Conservation (phyloP, 2,329 filamentous ascomycete genomes). For the Trichophyton mentagrophytes region DNA sequence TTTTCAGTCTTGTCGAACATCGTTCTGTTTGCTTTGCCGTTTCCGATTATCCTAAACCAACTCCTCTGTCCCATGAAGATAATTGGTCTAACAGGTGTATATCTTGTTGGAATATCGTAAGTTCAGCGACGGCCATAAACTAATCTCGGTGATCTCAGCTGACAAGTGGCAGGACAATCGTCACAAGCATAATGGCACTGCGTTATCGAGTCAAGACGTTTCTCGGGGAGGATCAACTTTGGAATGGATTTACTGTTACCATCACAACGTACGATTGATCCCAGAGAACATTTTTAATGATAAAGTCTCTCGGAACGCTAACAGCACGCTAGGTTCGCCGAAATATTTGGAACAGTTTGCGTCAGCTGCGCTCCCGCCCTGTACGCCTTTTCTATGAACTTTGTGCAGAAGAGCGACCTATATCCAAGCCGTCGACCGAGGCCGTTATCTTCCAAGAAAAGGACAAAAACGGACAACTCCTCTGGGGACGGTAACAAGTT, state of each 20-base stretch:
- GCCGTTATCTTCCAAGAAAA: background rate
- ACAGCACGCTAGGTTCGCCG: background rate
- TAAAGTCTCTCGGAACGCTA: background rate
- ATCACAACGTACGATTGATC: background rate
- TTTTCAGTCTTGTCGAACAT: background rate
- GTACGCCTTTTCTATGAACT: background rate
- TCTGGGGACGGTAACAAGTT: background rate
- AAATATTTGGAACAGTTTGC: constrained; percentile 1
- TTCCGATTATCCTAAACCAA: background rate
- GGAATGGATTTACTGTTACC: constrained; percentile 1
- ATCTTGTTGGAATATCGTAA: background rate
- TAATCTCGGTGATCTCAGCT: background rate
- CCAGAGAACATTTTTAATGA: background rate
- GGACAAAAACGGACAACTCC: background rate
- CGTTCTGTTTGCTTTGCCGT: background rate
- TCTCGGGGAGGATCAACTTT: background rate
- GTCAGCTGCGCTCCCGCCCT: background rate
- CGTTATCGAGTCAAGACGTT: background rate
- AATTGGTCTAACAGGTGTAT: background rate
- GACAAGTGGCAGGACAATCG: background rate
- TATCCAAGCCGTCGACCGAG: background rate
- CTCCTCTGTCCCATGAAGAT: background rate
- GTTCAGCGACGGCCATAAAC: background rate
- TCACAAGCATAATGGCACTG: constrained; percentile 1
- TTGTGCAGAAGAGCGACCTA: background rate